Evolutionary conservation across 441 rosid species (phyloP).

Genomic region (Syzygium malaccense): DNA sequence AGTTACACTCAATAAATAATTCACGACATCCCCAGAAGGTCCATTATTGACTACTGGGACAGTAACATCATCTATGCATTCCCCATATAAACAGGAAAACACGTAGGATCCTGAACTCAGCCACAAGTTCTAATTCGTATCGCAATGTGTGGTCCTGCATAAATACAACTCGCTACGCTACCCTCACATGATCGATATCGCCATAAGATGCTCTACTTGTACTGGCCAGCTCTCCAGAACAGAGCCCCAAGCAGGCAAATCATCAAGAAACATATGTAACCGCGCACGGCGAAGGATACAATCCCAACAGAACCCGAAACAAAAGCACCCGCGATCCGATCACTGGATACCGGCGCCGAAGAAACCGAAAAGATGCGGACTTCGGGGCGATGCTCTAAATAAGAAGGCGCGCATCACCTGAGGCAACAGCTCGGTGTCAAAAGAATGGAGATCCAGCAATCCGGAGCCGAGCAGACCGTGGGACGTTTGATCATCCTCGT

Average conservation of each 20-base stretch:
- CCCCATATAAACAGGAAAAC: neutral
- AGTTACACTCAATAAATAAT: neutral
- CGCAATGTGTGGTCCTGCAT: neutral
- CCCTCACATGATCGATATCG: neutral
- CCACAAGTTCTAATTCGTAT: neutral
- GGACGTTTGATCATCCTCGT: conserved; percentile 41
- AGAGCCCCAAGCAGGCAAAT: neutral
- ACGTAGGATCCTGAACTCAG: neutral
- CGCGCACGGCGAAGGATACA: neutral
- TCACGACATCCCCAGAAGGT: neutral
- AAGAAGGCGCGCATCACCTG: conserved; percentile 42
- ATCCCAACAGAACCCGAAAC: neutral
- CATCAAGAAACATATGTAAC: neutral
- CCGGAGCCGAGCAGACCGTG: conserved; percentile 84
- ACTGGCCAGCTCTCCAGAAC: neutral
- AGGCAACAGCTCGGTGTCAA: conserved; percentile 91
- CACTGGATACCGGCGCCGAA: neutral
- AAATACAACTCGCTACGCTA: neutral
- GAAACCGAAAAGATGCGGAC: neutral
- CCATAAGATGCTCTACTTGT: neutral
- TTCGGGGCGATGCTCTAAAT: neutral
- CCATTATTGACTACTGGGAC: neutral
- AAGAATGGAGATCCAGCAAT: conserved; percentile 90
- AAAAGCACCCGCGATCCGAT: neutral
- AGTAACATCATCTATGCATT: neutral